Evolutionary conservation across 345 rosid species (phyloP).

Genomic region (Citrus mangshanensis): DNA sequence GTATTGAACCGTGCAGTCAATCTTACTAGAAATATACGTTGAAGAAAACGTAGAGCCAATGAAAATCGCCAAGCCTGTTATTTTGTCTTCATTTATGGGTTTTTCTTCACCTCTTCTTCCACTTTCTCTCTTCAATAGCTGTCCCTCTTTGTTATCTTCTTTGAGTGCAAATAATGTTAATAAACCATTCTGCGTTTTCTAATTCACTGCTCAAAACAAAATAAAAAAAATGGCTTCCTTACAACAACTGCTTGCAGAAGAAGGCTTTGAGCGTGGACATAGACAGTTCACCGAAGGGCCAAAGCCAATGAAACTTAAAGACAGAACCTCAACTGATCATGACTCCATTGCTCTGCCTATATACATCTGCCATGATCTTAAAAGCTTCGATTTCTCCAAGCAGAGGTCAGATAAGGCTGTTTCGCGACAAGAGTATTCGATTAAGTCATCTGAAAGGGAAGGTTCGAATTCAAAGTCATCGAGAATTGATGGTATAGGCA

Average conservation of each 20-base stretch:
- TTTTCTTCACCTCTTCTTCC: background rate
- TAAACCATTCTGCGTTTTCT: background rate
- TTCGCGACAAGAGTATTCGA: conserved; percentile 26
- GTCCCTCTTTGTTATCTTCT: conserved; percentile 19
- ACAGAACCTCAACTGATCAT: background rate
- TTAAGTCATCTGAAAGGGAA: conserved; percentile 24
- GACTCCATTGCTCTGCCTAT: conserved; percentile 23
- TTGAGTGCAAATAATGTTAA: conserved; percentile 19
- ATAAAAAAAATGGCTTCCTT: conserved; percentile 32
- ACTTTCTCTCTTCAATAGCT: conserved; percentile 3
- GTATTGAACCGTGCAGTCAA: background rate
- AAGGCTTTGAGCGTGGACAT: conserved; percentile 31
- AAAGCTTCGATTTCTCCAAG: conserved; percentile 13
- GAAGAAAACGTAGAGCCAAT: background rate
- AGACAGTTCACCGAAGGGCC: conserved; percentile 12
- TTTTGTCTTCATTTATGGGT: conserved; percentile 18
- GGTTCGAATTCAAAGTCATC: conserved; percentile 15
- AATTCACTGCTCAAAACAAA: conserved; percentile 8
- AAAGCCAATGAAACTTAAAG: conserved; percentile 11
- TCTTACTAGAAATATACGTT: no score
- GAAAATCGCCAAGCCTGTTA: background rate
- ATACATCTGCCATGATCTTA: conserved; percentile 40
- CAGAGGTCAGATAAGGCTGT: conserved; percentile 11
- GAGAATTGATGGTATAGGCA: background rate
- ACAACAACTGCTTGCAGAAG: conserved; percentile 41